Evolutionary conservation across 345 rosid genomes (phyloP), one percentile per base, ranked within the genome.

Genomic region (Syzygium aqueum): DNA sequence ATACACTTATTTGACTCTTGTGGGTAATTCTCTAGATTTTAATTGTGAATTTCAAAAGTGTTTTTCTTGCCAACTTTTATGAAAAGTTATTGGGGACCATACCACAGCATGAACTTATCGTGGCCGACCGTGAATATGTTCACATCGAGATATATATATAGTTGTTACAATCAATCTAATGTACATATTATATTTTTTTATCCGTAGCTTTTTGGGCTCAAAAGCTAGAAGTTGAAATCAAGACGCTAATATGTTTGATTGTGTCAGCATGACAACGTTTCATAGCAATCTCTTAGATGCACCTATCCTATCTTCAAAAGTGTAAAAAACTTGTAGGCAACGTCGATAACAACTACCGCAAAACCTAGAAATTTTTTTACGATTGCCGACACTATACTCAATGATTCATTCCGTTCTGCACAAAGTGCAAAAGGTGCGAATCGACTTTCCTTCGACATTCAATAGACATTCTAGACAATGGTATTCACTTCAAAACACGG

Each of bases 401-500:
- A 30, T 4, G 25, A 73, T 33, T 33, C 2, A 11, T 11, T 22
- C 22, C 25, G 13, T 1, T 21, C 7, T 5, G 33, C 80, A 73
- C 25, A 0, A 1, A 19, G 80, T 37, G 49, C 7, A 33, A 37
- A 19, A 9, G 25, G 14, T 0, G 8, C 1, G 2, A 33, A 2
- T 0, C 6, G 25, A 73, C 2, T 10, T 0, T 73, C 14, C 80
- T 73, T 73, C 10, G 11, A 33, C 13, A 17, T 33, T 67, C 22
- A 33, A 67, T 5, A 67, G 5, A 33, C 7, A 73, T 3, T 61
- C 19, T n/a, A 61, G 37, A n/a, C n/a, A 13, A 19, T 3, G 2
- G 5, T 2, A 61, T n/a, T 61, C 2, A 0, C 9, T n/a, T 6
- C 33, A 13, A 61, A n/a, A 6, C 2, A n/a, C 0, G 6, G 37